Evolutionary conservation across 176 grass and related monocot species (phyloP).

Genomic region (Leersia perrieri): DNA sequence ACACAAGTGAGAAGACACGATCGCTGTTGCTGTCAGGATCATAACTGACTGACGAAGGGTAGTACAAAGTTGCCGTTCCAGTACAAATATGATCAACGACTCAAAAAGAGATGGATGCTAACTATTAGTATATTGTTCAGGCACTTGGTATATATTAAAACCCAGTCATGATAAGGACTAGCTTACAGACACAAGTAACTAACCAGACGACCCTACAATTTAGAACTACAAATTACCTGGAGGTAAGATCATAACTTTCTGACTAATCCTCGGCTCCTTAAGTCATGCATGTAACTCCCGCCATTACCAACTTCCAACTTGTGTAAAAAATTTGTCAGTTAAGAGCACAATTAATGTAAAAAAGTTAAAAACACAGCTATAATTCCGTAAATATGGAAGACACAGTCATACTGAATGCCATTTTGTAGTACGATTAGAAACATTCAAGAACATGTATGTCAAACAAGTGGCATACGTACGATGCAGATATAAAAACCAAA

Average conservation of each 20-base stretch:
- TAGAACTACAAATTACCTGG: conserved; percentile 11
- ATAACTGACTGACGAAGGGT: conserved; percentile 20
- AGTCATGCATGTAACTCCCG: conserved; percentile 7
- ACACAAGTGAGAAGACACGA: conserved; percentile 30
- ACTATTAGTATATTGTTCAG: conserved; percentile 7
- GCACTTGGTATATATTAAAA: conserved; percentile 27
- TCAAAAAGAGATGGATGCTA: conserved; percentile 27
- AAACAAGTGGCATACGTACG: neutral
- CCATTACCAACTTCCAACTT: neutral
- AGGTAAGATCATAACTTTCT: conserved; percentile 24
- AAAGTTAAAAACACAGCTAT: conserved; percentile 3
- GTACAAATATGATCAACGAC: conserved; percentile 15
- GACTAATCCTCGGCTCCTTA: neutral
- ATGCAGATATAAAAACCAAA: conserved; percentile 28
- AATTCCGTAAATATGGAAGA: conserved; percentile 12
- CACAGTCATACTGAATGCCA: neutral
- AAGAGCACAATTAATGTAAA: neutral
- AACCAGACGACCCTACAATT: conserved; percentile 6
- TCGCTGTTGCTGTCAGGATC: conserved; percentile 38
- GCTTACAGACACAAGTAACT: conserved; percentile 47
- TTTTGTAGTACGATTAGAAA: neutral
- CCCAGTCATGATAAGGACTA: conserved; percentile 43
- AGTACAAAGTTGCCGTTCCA: conserved; percentile 45
- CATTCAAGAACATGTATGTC: neutral
- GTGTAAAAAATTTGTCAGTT: neutral